Conservation (phyloP, 257 asterid species). For the Solanum chilense region DNA sequence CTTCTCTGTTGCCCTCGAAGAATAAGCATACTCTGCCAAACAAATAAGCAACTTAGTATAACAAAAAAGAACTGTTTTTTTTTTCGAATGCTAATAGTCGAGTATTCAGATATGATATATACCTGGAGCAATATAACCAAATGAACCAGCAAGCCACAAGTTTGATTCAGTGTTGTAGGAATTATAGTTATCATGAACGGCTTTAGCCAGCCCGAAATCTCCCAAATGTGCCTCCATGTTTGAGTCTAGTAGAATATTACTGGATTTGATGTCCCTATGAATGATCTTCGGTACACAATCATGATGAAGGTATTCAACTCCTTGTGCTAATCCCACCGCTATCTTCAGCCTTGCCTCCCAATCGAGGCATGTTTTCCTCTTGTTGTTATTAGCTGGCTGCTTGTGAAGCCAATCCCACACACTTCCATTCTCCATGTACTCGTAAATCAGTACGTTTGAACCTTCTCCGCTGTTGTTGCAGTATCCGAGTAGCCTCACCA, state of each 20-base stretch:
- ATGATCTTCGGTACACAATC: slow-evolving; percentile 89
- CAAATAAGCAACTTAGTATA: not conserved
- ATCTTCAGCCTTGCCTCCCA: slow-evolving; percentile 73
- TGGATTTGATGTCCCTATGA: slow-evolving; percentile 84
- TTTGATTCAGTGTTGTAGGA: slow-evolving; percentile 65
- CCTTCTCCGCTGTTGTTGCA: slow-evolving; percentile 55
- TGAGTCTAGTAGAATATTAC: slow-evolving; percentile 66
- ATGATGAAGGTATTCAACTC: slow-evolving; percentile 87
- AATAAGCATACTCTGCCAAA: slow-evolving; percentile 75
- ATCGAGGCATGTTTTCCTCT: slow-evolving; percentile 43
- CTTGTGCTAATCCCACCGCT: slow-evolving; percentile 82
- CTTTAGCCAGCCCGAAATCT: slow-evolving; percentile 86
- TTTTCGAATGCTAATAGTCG: not conserved
- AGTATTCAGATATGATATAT: not conserved
- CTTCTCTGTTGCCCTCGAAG: slow-evolving; percentile 73
- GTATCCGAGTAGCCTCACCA: slow-evolving; percentile 72
- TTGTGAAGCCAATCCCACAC: slow-evolving; percentile 84
- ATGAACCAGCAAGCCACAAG: slow-evolving; percentile 82
- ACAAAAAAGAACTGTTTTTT: not conserved
- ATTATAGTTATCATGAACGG: slow-evolving; percentile 36
- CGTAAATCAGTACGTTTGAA: slow-evolving; percentile 68
- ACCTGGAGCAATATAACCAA: slow-evolving; percentile 98
- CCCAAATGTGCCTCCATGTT: slow-evolving; percentile 92
- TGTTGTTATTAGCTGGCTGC: slow-evolving; percentile 24
- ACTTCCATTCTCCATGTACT: slow-evolving; percentile 93